A percentile compares a stretch with the other conserved stretches of the same genome.
Conservation (phyloP, 371 early-diverging fungal genomes). For the Rhizomucor pusillus region DNA sequence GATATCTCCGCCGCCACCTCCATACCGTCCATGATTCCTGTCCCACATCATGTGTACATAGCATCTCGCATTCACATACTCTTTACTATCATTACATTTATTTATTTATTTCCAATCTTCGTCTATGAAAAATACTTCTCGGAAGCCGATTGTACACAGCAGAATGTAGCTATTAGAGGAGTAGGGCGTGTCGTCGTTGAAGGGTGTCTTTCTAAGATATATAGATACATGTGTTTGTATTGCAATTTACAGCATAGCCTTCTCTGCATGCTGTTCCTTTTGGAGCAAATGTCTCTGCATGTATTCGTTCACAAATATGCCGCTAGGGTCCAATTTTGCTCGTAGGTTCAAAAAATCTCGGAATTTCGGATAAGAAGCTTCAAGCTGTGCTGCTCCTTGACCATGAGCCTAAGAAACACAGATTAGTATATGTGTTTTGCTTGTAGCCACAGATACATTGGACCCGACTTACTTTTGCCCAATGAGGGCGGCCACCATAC, state of each 20-base stretch:
- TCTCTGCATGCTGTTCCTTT: conserved; percentile 2
- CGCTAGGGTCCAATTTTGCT: conserved; percentile 64
- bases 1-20: conserved; percentile 14
- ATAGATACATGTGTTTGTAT: neutral
- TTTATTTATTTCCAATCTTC: conserved; percentile 4
- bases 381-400: conserved; percentile 54
- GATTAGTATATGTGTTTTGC: neutral
- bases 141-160: neutral
- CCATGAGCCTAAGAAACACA: conserved; percentile 50
- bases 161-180: neutral
- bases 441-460: neutral
- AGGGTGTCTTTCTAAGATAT: neutral
- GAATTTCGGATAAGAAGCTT: conserved; percentile 65
- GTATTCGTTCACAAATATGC: conserved; percentile 76
- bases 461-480: conserved; percentile 68
- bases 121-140: neutral
- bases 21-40: conserved; percentile 12
- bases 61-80: neutral
- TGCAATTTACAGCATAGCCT: conserved; percentile 10
- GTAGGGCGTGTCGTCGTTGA: too few species aligned
- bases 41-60: neutral
- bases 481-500: conserved; percentile 78
- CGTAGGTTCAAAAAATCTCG: conserved; percentile 60
- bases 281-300: conserved; percentile 52
- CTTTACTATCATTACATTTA: neutral